Base-by-base conservation (phyloP, 2,329 filamentous ascomycete species). In the Neonectria sp. region DNA sequence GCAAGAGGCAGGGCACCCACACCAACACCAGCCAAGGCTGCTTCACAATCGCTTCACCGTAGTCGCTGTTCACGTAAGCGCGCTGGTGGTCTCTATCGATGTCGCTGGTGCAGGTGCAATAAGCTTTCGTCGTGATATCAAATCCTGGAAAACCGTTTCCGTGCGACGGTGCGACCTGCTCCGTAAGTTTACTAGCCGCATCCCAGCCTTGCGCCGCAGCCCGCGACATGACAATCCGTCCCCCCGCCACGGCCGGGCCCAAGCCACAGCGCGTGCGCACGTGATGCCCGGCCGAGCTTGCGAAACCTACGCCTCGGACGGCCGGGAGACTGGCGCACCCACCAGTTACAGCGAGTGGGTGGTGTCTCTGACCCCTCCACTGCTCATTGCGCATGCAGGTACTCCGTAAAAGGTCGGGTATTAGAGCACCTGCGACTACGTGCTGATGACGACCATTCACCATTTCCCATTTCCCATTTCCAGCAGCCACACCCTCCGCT, bases 191-290 rank as follows among this genome's bases (percentile, higher is more conserved):
- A 48, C 49, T 67, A 62, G 58, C 35, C 48, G 31, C 60, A 56
- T 65, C 52, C 67, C 69, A 73, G 73, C 67, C 70, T 74, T 57
- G 67, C 45, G 55, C 43, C 31, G 63, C 60, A 65, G 45, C 63
- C 55, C 29, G 31, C 57, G 25, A 58, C 52, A 49, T 55, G 51
- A 17, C 57, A 35, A 12, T 51, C 31, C n/a, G 40, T 13, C 25
- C 45, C 56, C 62, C 68, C 52, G 24, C 52, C 55, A 31, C 35
- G 40, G 52, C 35, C 45, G 57, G 60, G 59, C 59, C 60, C 45
- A 73, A 76, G 68, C 69, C 75, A 75, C 72, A 72, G 70, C 69
- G 70, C 67, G 56, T 57, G 58, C 9, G 53, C 75, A 78, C 76
- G 75, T 77, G 76, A 78, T 6, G 37, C 37, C 37, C 15, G 15